Base-by-base conservation (phyloP, 2,329 filamentous ascomycete species). In the Ceratocystis smalleyi region DNA sequence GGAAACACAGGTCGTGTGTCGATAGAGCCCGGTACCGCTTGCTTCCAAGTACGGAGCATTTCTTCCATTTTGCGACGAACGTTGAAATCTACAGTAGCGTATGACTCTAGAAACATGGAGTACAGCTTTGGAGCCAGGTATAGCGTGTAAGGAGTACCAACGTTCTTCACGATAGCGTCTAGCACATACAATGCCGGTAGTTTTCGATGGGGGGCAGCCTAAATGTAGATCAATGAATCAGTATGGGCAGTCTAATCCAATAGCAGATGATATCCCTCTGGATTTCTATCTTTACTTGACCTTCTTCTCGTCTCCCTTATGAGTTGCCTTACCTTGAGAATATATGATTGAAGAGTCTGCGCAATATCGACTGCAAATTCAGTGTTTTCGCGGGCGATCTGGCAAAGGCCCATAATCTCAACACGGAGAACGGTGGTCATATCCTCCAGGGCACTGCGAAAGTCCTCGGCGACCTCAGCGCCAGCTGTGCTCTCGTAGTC, bases 101-200 rank as follows among this genome's bases (percentile, higher is more conserved):
- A 99, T 45, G 94, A 89, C 71, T 95, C 89, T 91, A 97, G 96
- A 73, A 96, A 99, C 3, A 90, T 97, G 70, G 86, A 83, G 75
- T 92, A 97, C 47, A 99, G 83, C 71, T 92, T 92, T 49, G 89
- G 86, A 62, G 91, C 90, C 68, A 99, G 88, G 74, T 96, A 97
- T 12, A 97, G 81, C 0, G 92, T 97, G 75, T 99, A 99, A 6
- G 94, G 94, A 0, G 92, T 96, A 67, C 94, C 94, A 67, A 99
- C 91, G 78, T 99, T 97, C 76, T 99, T 99, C 72, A 95, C 91
- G 67, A 99, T 92, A 17, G 92, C 97, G 76, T 99, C 94, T 72
- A 99, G 86, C 69, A 99, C 89, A 76, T 97, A 99, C 32, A 99
- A 81, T n/a, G 94, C 90, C 19, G 94, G 91, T 2, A 99, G 79